Base-by-base conservation (phyloP, 2,329 filamentous ascomycete species). In the Arthroderma sp. region DNA sequence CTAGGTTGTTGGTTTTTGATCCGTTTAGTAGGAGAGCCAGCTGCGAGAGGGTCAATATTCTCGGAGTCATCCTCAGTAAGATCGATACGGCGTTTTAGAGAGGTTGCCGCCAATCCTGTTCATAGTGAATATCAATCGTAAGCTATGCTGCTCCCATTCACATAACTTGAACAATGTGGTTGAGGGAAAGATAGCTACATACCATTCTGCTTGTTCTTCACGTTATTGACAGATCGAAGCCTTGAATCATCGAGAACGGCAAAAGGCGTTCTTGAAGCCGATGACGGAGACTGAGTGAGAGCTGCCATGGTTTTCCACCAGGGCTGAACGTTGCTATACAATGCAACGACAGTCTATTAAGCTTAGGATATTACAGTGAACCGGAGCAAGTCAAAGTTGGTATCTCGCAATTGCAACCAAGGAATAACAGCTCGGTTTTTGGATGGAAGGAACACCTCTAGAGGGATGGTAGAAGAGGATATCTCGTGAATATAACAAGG, bases 31-130 rank as follows among this genome's bases (percentile, higher is more conserved):
- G 74, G 68, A 31, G 70, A 71, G 50, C 65, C 68, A 55, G 70
- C 64, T 45, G 66, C 58, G 31, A 60, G 59, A 5, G 77, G 77
- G 48, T 78, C 75, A 47, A 77, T 64, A 54, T 81, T 81, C 59
- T 80, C 77, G 41, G 68, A 58, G 55, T 79, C 74, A 51, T 66
- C 65, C 46, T 65, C 59, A 29, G 66, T 60, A 15, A 64, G 57
- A 32, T 65, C 59, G 50, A 60, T 62, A 48, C 67, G 60, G 53
- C 72, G 69, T 58, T 75, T 75, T 48, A 64, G 60, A 41, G 54
- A 64, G 48, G 49, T 64, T 54, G 66, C 58, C 56, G 54, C 31
- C 43, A 46, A 6, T 46, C 43, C 36, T 50, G 37, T 29, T 6
- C 15, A 29, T 22, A 11, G 7, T 8, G 29, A 43, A 34, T 22